Evolutionary conservation across 305 asterid genomes (phyloP).

Genomic region (Stenogyne calaminthoides): DNA sequence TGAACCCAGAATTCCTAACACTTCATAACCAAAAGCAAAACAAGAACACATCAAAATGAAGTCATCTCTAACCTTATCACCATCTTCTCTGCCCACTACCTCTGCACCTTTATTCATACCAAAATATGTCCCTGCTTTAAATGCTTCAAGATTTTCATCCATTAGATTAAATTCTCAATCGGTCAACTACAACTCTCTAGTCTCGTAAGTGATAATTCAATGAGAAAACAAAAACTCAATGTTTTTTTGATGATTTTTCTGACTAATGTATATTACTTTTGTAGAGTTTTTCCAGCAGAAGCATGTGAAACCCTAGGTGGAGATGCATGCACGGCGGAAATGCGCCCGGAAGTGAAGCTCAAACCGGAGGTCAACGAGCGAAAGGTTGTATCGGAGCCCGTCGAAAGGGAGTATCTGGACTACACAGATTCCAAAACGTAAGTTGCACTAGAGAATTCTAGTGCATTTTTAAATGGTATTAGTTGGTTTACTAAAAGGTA

Average conservation of each 20-base stretch:
- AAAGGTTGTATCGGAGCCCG: slow-evolving; percentile 25
- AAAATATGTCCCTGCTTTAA: slow-evolving; percentile 8
- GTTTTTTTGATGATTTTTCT: background rate
- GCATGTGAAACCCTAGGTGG: slow-evolving; percentile 53
- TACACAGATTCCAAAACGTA: slow-evolving; percentile 42
- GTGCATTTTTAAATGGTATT: too few species aligned
- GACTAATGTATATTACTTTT: background rate
- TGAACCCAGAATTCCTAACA: too few species aligned
- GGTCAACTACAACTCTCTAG: slow-evolving; percentile 41
- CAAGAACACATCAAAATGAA: slow-evolving; percentile 32
- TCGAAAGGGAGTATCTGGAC: slow-evolving; percentile 45
- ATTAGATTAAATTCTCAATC: slow-evolving; percentile 31
- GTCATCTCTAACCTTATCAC: slow-evolving; percentile 30
- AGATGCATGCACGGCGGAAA: slow-evolving; percentile 42
- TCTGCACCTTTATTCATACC: slow-evolving; percentile 25
- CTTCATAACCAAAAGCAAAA: background rate
- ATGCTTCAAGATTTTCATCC: slow-evolving; percentile 27
- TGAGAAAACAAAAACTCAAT: background rate
- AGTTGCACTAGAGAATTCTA: background rate
- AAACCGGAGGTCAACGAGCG: slow-evolving; percentile 26
- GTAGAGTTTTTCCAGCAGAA: slow-evolving; percentile 55
- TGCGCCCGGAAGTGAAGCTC: slow-evolving; percentile 41
- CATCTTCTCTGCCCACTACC: slow-evolving; percentile 5
- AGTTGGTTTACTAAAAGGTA: too few species aligned
- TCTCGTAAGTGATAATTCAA: slow-evolving; percentile 37